Base-by-base conservation (phyloP, 805 yeast genomes). In the Zygotorulaspora sp. region DNA sequence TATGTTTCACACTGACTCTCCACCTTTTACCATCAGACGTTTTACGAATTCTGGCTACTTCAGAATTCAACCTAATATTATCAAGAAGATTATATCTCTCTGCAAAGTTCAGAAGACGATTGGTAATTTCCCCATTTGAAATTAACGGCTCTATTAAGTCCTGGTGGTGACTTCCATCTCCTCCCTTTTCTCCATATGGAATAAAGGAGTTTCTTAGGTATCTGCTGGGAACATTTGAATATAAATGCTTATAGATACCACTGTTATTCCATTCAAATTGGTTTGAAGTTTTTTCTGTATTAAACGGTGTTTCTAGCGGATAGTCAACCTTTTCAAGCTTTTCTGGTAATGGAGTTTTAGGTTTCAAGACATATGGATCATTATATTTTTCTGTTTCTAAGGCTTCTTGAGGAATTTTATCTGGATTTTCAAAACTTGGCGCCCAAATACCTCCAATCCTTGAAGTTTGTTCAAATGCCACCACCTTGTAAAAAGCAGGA, bases 391-490 rank as follows among this genome's bases (percentile, higher is more conserved):
- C 61, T 2, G 62, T 44, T 16, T 63, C 57, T 12, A 62, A 43
- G 2, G 59, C 19, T 5, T 54, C 54, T 30, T 59, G 62, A 10
- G 54, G 47, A 4, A 59, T 51, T 15, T 36, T 24, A 10, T 46
- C 53, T 5, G 50, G 47, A 7, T 30, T 32, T 6, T 48, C 50
- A 42, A 41, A 48, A 23, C 45, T 46, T 19, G 52, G 38, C 13
- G 51, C 43, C 75, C 75, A 71, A 4, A 68, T 62, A 2, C 75
- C 77, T 12, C 76, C 77, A 21, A 70, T 52, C 14, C 45, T 52
- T 5, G 43, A 22, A 30, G 63, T 65, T 43, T 66, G 71, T 45
- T 71, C 77, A 50, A 70, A 71, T 0, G 62, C 72, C 6, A 66
- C 70, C 14, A 70, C 45, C 29, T 59, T 57, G 6, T 54, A 45